Percentiles rank a stretch among this genome's conserved stretches.
phyloP scores from a whole-genome alignment of 768 basidiomycete genomes.

The Ramaria rubella region DNA sequence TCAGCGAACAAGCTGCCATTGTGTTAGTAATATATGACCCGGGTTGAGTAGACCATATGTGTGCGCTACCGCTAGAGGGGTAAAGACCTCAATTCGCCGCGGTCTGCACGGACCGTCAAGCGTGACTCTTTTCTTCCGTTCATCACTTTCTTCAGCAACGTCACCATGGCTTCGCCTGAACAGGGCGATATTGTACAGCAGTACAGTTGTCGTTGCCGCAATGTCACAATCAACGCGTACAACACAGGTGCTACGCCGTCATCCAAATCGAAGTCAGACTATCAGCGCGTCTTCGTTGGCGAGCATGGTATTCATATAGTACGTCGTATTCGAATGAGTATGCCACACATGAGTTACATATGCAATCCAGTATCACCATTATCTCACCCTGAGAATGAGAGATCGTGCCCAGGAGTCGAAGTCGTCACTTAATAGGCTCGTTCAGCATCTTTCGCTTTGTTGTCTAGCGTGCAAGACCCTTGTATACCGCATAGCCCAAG shows the following conservation, averaged over 20 bases:
- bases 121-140: neutral
- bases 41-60: no score
- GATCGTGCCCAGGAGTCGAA: neutral
- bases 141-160: neutral
- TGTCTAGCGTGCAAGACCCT: slow-evolving; percentile 62
- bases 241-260: neutral
- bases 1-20: no score
- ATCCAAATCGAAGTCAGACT: slow-evolving; percentile 31
- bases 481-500: slow-evolving; percentile 65
- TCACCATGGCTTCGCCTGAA: neutral
- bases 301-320: slow-evolving; percentile 65
- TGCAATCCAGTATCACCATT: slow-evolving; percentile 49
- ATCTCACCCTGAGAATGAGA: slow-evolving; percentile 57
- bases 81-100: no score
- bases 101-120: neutral
- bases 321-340: slow-evolving; percentile 21
- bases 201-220: slow-evolving; percentile 12
- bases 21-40: no score
- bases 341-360: neutral
- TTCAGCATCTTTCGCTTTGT: slow-evolving; percentile 56
- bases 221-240: slow-evolving; percentile 5
- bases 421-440: slow-evolving; percentile 16
- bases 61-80: no score
- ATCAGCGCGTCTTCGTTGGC: slow-evolving; percentile 52
- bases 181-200: neutral